These are phyloP conservation scores for Cryptosporidium parvum DNA, from an alignment of 169 alveolate species.

Conservation along the genomic window DNA sequence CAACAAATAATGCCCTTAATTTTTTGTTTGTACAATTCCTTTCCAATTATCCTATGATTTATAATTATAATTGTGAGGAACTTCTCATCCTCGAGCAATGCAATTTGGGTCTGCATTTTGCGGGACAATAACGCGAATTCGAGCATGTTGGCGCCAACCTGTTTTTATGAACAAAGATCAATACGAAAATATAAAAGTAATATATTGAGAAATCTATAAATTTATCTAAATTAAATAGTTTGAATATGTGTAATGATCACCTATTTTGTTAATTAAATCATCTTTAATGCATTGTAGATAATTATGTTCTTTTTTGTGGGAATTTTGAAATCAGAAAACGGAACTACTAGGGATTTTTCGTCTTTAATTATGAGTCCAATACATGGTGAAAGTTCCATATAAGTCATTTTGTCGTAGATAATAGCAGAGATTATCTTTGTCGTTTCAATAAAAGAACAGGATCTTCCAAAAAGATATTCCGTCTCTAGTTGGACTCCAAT, in stretches of 20 bases:
- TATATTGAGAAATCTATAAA: not conserved
- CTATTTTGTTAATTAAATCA: not conserved
- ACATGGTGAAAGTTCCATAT: conserved; percentile 46
- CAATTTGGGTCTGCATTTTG: conserved; percentile 42
- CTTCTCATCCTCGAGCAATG: conserved; percentile 70
- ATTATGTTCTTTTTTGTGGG: conserved; percentile 49
- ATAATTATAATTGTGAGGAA: conserved; percentile 42
- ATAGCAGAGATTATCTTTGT: conserved; percentile 46
- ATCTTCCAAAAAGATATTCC: conserved; percentile 11
- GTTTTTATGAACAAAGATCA: not conserved
- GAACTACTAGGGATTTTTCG: conserved; percentile 46
- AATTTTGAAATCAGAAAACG: conserved; percentile 49
- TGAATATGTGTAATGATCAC: not conserved
- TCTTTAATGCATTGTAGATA: conserved; percentile 38
- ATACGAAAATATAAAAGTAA: not conserved
- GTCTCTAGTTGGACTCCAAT: conserved; percentile 64
- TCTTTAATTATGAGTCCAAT: conserved; percentile 37
- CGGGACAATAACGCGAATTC: conserved; percentile 39
- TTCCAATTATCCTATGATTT: conserved; percentile 39
- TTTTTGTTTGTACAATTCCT: conserved; percentile 11
- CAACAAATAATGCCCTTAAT: conserved; percentile 31
- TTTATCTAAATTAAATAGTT: not conserved
- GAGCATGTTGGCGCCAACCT: conserved; percentile 28
- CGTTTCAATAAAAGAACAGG: conserved; percentile 32
- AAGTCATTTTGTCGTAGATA: conserved; percentile 64